Evolutionary conservation across 257 asterid species (phyloP).

Genomic region (Lithospermum erythrorhizon): DNA sequence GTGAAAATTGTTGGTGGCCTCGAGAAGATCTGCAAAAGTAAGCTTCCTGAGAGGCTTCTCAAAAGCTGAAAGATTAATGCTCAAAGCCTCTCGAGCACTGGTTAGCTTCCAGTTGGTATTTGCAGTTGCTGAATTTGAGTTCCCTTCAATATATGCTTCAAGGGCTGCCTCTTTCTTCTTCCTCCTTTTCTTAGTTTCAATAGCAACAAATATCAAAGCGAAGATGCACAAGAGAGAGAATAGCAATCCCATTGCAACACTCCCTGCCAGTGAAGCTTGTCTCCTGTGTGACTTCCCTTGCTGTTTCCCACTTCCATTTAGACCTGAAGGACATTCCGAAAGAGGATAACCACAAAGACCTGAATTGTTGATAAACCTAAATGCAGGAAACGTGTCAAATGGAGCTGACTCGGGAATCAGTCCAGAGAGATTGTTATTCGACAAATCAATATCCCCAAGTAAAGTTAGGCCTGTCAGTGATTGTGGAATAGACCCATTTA

Average conservation of each 20-base stretch:
- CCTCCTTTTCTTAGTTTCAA: conserved; percentile 65
- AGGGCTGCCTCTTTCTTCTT: conserved; percentile 68
- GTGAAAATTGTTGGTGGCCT: conserved; percentile 80
- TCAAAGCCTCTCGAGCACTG: conserved; percentile 61
- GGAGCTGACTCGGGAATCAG: conserved; percentile 71
- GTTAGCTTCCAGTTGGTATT: conserved; percentile 55
- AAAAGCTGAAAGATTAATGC: conserved; percentile 66
- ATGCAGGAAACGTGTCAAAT: conserved; percentile 65
- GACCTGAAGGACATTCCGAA: conserved; percentile 30
- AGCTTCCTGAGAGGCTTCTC: conserved; percentile 82
- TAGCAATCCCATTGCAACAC: conserved; percentile 71
- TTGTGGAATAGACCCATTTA: conserved; percentile 63
- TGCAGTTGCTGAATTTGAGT: conserved; percentile 53
- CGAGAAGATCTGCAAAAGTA: conserved; percentile 84
- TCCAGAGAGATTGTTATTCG: conserved; percentile 73
- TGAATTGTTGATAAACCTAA: conserved; percentile 50
- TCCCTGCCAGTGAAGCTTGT: conserved; percentile 71
- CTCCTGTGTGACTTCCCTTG: conserved; percentile 43
- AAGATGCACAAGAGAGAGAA: conserved; percentile 75
- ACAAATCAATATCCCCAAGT: conserved; percentile 66
- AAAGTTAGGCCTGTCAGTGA: conserved; percentile 51
- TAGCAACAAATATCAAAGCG: conserved; percentile 53
- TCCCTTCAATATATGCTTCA: conserved; percentile 65
- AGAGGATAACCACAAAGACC: conserved; percentile 95
- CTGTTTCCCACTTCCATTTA: conserved; percentile 16